Percentiles rank a stretch among this genome's conserved stretches.
Conservation (phyloP, 768 basidiomycete genomes). For the Xerocomus brunneocitrinus region DNA sequence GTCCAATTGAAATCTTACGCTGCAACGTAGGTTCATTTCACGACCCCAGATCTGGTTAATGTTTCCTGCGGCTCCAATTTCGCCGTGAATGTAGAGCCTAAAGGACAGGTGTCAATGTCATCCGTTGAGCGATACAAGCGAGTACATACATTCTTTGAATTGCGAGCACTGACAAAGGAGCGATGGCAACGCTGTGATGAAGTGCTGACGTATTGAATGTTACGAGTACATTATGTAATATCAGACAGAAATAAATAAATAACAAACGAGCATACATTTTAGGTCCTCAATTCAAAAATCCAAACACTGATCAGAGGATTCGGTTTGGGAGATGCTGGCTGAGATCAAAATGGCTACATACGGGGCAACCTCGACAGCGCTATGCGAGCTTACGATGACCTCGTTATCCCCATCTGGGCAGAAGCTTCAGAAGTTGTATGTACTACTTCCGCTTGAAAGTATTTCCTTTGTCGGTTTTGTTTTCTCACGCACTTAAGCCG, state of each 20-base stretch:
- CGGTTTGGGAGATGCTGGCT: neutral
- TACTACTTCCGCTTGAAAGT: neutral
- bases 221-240: neutral
- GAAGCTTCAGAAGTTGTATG: neutral
- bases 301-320: neutral
- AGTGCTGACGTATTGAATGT: too few relatives aligned
- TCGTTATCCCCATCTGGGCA: neutral
- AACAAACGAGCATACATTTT: neutral
- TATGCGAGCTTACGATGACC: neutral
- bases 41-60: too few relatives aligned
- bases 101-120: too few relatives aligned
- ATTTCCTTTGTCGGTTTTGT: neutral
- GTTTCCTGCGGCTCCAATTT: too few relatives aligned
- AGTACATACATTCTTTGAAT: too few relatives aligned
- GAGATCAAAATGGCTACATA: neutral
- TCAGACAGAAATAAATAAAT: neutral
- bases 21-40: too few relatives aligned
- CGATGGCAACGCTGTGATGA: neutral
- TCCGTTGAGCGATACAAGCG: too few relatives aligned
- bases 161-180: neutral
- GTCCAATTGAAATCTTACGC: too few relatives aligned
- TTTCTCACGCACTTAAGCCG: neutral
- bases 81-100: too few relatives aligned
- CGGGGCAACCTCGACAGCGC: neutral
- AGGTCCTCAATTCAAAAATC: neutral